These are phyloP conservation scores for Paracoccidioides brasiliensis DNA, from an alignment of 2,329 filamentous ascomycete species.

Conservation along the genomic window DNA sequence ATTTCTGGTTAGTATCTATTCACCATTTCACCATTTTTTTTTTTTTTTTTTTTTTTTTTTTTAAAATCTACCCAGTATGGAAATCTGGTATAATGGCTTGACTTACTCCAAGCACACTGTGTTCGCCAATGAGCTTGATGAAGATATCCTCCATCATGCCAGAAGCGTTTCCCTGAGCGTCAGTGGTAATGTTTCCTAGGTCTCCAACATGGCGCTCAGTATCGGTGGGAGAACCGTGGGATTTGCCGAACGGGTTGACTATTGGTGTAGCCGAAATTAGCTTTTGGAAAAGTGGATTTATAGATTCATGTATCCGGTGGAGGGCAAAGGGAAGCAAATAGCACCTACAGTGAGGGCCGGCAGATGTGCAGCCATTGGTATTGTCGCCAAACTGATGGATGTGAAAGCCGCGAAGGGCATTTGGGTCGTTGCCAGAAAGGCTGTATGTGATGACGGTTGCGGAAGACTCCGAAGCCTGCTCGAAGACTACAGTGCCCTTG, in stretches of 20 bases:
- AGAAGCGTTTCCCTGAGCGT: slow-evolving; percentile 79
- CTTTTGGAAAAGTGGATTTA: not conserved
- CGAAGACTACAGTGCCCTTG: slow-evolving; percentile 85
- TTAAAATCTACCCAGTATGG: not conserved
- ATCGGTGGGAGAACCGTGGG: slow-evolving; percentile 76
- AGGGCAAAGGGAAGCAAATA: not conserved
- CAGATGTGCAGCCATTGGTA: slow-evolving; percentile 98
- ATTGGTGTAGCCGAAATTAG: not conserved
- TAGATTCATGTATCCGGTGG: not conserved
- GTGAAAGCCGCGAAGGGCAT: slow-evolving; percentile 96
- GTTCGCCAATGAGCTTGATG: slow-evolving; percentile 89
- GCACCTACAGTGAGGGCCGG: slow-evolving; percentile 84
- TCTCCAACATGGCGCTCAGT: slow-evolving; percentile 88
- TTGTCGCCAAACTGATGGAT: slow-evolving; percentile 99
- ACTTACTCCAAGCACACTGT: slow-evolving; percentile 84
- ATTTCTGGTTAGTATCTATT: not conserved
- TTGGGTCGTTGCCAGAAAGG: slow-evolving; percentile 82
- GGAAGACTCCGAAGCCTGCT: slow-evolving; percentile 70
- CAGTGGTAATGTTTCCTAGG: slow-evolving; percentile 92
- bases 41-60: too few species aligned
- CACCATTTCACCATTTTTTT: too few species aligned
- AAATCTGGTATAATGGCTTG: not conserved
- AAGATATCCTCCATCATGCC: slow-evolving; percentile 67
- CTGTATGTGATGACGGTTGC: slow-evolving; percentile 85
- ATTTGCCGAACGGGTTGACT: slow-evolving; percentile 95